Percentiles rank a stretch among this genome's conserved stretches.
Evolutionary conservation across 257 asterid species (phyloP).

Genomic region (Ophiorrhiza pumila): DNA sequence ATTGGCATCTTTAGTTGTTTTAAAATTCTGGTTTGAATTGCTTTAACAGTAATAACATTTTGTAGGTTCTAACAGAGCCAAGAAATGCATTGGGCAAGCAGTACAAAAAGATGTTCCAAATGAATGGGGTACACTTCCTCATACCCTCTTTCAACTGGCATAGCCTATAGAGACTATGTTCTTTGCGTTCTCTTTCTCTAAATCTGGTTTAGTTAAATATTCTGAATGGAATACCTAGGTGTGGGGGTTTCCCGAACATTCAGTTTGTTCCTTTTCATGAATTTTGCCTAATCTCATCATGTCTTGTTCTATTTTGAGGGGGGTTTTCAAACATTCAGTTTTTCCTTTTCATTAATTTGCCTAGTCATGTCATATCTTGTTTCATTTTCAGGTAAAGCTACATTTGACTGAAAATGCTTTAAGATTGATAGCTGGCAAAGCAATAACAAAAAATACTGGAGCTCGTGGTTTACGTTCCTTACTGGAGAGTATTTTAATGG

Average conservation of each 20-base stretch:
- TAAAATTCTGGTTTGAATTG: slow-evolving; percentile 6
- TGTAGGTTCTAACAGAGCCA: slow-evolving; percentile 94
- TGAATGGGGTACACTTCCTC: slow-evolving; percentile 71
- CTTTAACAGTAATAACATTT: slow-evolving; percentile 7
- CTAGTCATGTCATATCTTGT: not conserved
- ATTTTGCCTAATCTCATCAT: not conserved
- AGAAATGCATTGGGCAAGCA: slow-evolving; percentile 96
- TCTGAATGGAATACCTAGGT: not conserved
- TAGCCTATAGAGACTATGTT: not conserved
- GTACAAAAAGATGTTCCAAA: slow-evolving; percentile 90
- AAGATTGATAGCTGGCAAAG: slow-evolving; percentile 80
- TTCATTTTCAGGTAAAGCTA: slow-evolving; percentile 79
- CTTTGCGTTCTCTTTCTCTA: not conserved
- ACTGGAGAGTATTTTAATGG: slow-evolving; percentile 90
- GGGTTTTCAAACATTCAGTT: not conserved
- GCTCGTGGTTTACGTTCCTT: slow-evolving; percentile 93
- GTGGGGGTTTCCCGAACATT: not conserved
- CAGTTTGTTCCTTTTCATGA: not conserved
- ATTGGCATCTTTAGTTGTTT: not conserved
- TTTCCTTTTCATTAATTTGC: not conserved
- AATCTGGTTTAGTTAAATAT: not conserved
- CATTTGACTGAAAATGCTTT: slow-evolving; percentile 89
- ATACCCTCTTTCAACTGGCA: not conserved
- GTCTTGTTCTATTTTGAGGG: slow-evolving; percentile 56
- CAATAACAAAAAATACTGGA: slow-evolving; percentile 87